phyloP scores from a whole-genome alignment of 75 land plant genomes.

The Selaginella moellendorffii region DNA sequence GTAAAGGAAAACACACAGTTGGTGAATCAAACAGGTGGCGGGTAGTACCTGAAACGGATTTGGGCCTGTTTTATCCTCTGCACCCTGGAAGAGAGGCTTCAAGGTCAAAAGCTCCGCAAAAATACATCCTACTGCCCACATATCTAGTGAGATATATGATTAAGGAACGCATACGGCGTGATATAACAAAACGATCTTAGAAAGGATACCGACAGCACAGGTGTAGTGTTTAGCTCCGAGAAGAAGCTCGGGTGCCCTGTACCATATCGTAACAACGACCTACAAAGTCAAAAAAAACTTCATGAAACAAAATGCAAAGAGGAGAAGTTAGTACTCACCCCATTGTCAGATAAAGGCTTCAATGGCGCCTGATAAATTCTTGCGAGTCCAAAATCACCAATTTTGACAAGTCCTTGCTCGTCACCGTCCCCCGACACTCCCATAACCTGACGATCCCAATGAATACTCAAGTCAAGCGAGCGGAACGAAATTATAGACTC shows the following conservation, averaged over 20 bases:
- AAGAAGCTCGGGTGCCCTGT: slow-evolving; percentile 90
- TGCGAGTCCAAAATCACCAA: slow-evolving; percentile 97
- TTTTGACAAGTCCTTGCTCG: slow-evolving; percentile 91
- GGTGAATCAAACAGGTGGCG: background rate
- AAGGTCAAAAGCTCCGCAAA: slow-evolving; percentile 89
- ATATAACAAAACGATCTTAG: no score
- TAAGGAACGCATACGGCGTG: background rate
- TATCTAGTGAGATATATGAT: slow-evolving; percentile 32
- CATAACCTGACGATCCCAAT: slow-evolving; percentile 59
- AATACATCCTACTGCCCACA: slow-evolving; percentile 99
- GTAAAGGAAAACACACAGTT: background rate
- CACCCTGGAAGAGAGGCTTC: slow-evolving; percentile 91
- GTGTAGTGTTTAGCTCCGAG: slow-evolving; percentile 94
- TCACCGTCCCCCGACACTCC: slow-evolving; percentile 98
- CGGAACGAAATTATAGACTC: no score
- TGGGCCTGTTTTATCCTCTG: slow-evolving; percentile 63
- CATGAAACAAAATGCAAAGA: background rate
- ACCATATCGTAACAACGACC: slow-evolving; percentile 98
- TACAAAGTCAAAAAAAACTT: slow-evolving; percentile 10
- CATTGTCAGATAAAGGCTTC: slow-evolving; percentile 80
- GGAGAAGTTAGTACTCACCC: slow-evolving; percentile 27
- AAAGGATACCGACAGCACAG: slow-evolving; percentile 84
- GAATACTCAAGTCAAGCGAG: no score
- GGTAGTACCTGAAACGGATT: slow-evolving; percentile 70
- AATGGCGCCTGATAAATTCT: slow-evolving; percentile 86